Evolutionary conservation across 2,329 filamentous ascomycete species (phyloP), one percentile per base, ranked within the genome.

Genomic region (Thermoascus crustaceus): DNA sequence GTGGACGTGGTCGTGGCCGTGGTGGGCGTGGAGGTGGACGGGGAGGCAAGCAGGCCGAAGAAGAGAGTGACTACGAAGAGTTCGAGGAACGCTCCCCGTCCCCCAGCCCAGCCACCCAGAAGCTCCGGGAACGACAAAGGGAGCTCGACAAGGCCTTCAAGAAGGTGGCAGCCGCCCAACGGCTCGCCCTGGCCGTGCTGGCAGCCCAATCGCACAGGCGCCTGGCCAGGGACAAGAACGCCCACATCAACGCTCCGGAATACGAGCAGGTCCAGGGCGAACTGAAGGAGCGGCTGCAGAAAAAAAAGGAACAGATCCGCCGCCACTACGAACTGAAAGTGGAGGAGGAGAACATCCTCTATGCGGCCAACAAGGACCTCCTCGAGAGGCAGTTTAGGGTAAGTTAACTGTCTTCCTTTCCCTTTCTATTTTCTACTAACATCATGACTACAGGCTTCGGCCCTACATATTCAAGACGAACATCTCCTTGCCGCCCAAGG

Each of bases 71-170:
- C 23, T 45, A 48, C 14, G 45, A 45, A 14, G 52, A 55, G 21
- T 47, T 51, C 34, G 46, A 48, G 29, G 51, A 50, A 13, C 41
- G 32, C 17, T 58, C 60, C 10, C 57, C 59, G 10, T 60, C 58
- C 2, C 57, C 58, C 4, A 55, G 49, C 42, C 52, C 54, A 37
- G 46, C 54, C 24, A 55, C 61, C 24, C 52, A 61, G 43, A 53
- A 57, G 22, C 53, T 66, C 16, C 57, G 59, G 35, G 52, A 60
- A 26, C 58, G 65, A 7, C 61, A 67, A 46, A 56, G 57, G 10
- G 61, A 67, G 40, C 39, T 68, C 23, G 60, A 63, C 27, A 53
- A 54, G 18, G 54, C 60, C 6, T 68, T 63, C 42, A 63, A 58
- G 38, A 57, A 53, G 32, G 54, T 68, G 8, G 63, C 59, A 17